phyloP scores from a whole-genome alignment of 352 stramenopile species.

The Blastocystis hominis region DNA sequence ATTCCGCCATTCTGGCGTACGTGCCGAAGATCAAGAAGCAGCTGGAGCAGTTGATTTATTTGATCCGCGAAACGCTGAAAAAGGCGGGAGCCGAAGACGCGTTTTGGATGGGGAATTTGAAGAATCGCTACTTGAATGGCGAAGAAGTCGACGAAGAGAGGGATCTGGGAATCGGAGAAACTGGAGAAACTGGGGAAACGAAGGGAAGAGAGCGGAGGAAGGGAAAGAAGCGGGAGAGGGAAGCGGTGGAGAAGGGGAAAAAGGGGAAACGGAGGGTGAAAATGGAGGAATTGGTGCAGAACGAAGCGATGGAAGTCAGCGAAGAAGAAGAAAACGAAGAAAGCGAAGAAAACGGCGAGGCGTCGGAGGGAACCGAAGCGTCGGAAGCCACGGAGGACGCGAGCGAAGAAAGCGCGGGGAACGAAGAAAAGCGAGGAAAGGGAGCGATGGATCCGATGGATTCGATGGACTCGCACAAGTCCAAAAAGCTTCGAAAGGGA shows the following conservation, averaged over 20 bases:
- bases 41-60: conserved; percentile 43
- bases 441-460: not conserved
- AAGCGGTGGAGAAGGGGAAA: not conserved
- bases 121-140: conserved; percentile 37
- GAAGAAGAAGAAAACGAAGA: not conserved
- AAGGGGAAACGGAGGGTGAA: not conserved
- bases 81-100: conserved; percentile 27
- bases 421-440: not conserved
- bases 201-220: not conserved
- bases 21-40: conserved; percentile 43
- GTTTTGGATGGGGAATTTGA: conserved; percentile 51
- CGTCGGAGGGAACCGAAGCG: not conserved
- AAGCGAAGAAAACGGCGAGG: not conserved
- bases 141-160: conserved; percentile 26
- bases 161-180: not conserved
- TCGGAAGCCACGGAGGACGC: not conserved
- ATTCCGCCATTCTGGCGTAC: not conserved
- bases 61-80: conserved; percentile 27
- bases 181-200: not conserved
- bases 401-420: not conserved
- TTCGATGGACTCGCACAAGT: not conserved
- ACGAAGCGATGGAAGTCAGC: not conserved
- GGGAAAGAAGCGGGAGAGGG: not conserved
- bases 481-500: too few species aligned
- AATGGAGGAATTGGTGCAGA: not conserved